A percentile compares a stretch with the other conserved stretches of the same genome.
Evolutionary conservation across 495 filamentous ascomycete species (phyloP).

Genomic region (Bombardia bombarda): DNA sequence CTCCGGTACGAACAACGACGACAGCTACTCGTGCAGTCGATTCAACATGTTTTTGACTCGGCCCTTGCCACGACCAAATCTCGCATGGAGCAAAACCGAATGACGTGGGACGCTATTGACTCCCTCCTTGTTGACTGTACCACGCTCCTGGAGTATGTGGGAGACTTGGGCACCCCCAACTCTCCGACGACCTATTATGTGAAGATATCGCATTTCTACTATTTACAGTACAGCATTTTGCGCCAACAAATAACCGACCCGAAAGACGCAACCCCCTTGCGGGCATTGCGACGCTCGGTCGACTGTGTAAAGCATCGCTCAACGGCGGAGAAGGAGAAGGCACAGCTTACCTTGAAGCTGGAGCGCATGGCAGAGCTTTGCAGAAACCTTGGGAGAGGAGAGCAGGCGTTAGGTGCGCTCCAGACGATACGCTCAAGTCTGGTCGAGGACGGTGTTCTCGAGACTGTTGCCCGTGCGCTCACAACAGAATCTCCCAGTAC

Average conservation of each 20-base stretch:
- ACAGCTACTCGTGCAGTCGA: conserved; percentile 35
- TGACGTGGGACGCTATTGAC: conserved; percentile 45
- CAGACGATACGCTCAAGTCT: conserved; percentile 35
- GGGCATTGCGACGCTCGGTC: conserved; percentile 42
- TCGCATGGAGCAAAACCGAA: conserved; percentile 26
- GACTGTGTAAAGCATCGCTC: conserved; percentile 39
- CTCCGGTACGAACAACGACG: conserved; percentile 49
- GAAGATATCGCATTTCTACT: conserved; percentile 74
- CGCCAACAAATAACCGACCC: conserved; percentile 24
- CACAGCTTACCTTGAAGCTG: conserved; percentile 39
- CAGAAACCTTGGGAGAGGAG: conserved; percentile 23
- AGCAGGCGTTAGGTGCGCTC: conserved; percentile 37
- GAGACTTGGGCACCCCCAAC: conserved; percentile 20
- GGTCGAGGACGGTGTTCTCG: conserved; percentile 38
- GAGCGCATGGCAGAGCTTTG: conserved; percentile 42
- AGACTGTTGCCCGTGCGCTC: conserved; percentile 24
- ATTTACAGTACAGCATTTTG: conserved; percentile 45
- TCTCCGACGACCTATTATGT: conserved; percentile 38
- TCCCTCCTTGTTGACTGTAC: conserved; percentile 46
- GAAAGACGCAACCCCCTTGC: conserved; percentile 34
- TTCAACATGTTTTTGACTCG: conserved; percentile 47
- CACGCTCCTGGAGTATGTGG: conserved; percentile 41
- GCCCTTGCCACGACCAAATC: conserved; percentile 42
- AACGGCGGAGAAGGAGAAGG: conserved; percentile 34
- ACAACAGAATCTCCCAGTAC: conserved; percentile 22